Evolutionary conservation across 1,284 basidiomycete genomes (phyloP).

Genomic region (Butyriboletus appendiculatus): DNA sequence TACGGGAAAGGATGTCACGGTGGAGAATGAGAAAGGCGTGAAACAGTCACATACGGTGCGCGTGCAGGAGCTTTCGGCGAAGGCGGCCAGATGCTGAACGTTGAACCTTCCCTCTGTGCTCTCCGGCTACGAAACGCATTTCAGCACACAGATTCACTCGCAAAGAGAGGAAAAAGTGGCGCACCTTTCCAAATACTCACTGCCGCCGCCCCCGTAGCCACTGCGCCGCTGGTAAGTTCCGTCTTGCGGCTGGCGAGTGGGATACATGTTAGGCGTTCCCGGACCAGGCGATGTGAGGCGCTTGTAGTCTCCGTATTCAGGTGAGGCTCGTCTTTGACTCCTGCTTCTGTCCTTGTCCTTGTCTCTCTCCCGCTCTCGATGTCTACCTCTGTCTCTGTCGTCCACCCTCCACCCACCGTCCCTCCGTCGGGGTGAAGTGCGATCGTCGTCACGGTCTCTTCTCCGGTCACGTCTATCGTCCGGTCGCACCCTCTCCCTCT

Average conservation of each 20-base stretch:
- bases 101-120: conserved; percentile 64
- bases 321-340: conserved; percentile 22
- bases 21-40: neutral
- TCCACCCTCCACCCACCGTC: conserved; percentile 5
- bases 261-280: conserved; percentile 43
- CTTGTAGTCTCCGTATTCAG: conserved; percentile 37
- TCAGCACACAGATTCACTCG: neutral
- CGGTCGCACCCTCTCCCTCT: conserved; percentile 6
- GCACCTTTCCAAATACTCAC: conserved; percentile 44
- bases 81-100: conserved; percentile 79
- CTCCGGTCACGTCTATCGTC: conserved; percentile 9
- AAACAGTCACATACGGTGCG: conserved; percentile 49
- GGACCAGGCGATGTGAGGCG: conserved; percentile 20
- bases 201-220: conserved; percentile 25
- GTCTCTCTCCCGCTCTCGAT: conserved; percentile 13
- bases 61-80: conserved; percentile 74
- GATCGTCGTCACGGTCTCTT: conserved; percentile 12
- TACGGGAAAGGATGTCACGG: conserved; percentile 26
- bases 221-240: conserved; percentile 25
- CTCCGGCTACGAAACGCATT: conserved; percentile 58
- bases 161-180: neutral
- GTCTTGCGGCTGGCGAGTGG: conserved; percentile 25
- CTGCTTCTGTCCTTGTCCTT: conserved; percentile 18
- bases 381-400: conserved; percentile 13
- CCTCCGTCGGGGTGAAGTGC: conserved; percentile 16